These are phyloP conservation scores for Teratosphaeria nubilosa DNA, from an alignment of 2,329 filamentous ascomycete species.

Conservation along the genomic window DNA sequence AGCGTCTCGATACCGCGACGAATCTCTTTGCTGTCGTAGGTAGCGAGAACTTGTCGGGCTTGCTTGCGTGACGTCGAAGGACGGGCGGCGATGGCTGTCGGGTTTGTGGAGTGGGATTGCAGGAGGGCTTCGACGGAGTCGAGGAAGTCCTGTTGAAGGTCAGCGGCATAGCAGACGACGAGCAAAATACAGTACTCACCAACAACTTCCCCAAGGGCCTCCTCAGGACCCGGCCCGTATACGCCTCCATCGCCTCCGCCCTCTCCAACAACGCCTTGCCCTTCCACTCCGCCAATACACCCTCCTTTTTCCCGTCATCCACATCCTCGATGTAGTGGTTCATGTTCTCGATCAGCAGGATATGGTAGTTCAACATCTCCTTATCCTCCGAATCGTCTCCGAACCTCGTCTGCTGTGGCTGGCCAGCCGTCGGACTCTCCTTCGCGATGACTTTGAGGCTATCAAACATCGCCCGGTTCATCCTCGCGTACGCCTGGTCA, in stretches of 20 bases:
- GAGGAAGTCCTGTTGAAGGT: slow-evolving; percentile 57
- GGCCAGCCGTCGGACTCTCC: slow-evolving; percentile 50
- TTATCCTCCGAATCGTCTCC: slow-evolving; percentile 75
- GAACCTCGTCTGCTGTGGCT: slow-evolving; percentile 28
- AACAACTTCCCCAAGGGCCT: slow-evolving; percentile 81
- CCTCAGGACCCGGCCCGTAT: slow-evolving; percentile 79
- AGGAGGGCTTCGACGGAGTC: slow-evolving; percentile 73
- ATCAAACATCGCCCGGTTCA: slow-evolving; percentile 95
- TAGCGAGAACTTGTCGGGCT: slow-evolving; percentile 76
- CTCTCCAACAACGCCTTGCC: slow-evolving; percentile 68
- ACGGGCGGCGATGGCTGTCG: slow-evolving; percentile 59
- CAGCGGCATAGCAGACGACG: slow-evolving; percentile 5
- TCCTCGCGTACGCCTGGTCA: slow-evolving; percentile 76
- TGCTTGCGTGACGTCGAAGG: slow-evolving; percentile 72
- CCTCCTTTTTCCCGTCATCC: slow-evolving; percentile 53
- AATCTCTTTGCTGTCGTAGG: slow-evolving; percentile 75
- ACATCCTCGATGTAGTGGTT: slow-evolving; percentile 94
- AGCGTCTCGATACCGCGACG: slow-evolving; percentile 70
- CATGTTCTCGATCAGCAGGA: slow-evolving; percentile 97
- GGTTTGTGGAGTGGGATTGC: slow-evolving; percentile 39
- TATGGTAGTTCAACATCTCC: slow-evolving; percentile 93
- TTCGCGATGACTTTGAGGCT: slow-evolving; percentile 89
- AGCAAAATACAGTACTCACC: slow-evolving; percentile 25
- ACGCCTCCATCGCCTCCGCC: slow-evolving; percentile 75
- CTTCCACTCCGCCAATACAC: slow-evolving; percentile 74